Evolutionary conservation across 2,329 filamentous ascomycete genomes (phyloP).

Genomic region (Chrysoporthe puriensis): DNA sequence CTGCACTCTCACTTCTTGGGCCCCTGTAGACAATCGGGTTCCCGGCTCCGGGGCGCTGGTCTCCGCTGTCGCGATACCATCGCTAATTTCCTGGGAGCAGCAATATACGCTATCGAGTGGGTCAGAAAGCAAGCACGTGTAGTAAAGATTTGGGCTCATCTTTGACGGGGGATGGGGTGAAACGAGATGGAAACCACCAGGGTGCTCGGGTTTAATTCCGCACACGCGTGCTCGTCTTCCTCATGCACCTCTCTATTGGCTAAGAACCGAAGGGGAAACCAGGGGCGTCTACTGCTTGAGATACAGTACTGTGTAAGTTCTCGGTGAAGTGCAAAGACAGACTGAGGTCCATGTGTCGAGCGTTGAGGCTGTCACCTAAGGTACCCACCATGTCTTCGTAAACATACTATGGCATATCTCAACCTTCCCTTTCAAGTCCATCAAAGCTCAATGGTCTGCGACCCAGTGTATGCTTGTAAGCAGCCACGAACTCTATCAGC

Average conservation of each 20-base stretch:
- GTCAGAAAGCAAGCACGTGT: not conserved
- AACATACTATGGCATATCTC: not conserved
- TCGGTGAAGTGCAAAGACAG: too few species aligned
- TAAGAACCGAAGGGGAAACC: too few species aligned
- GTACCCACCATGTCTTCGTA: too few species aligned
- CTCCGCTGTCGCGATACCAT: not conserved
- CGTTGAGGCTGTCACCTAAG: too few species aligned
- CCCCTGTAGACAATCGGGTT: not conserved
- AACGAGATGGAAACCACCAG: not conserved
- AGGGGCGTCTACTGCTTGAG: too few species aligned
- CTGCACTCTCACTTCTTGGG: not conserved
- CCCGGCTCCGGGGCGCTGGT: not conserved
- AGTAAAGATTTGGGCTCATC: not conserved
- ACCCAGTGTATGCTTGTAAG: not conserved
- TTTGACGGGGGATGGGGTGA: constrained; percentile 2
- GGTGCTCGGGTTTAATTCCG: not conserved
- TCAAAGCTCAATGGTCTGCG: not conserved
- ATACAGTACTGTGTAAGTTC: not conserved
- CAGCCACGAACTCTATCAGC: not conserved
- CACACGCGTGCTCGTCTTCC: too few species aligned
- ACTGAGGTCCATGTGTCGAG: too few species aligned
- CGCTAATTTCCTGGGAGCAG: constrained; percentile 4
- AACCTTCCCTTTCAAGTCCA: not conserved
- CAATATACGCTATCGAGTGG: constrained; percentile 2
- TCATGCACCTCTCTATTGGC: too few species aligned